These are phyloP conservation scores for Alisma plantagoaquatica DNA, from an alignment of 106 monocot genomes.

Conservation along the genomic window DNA sequence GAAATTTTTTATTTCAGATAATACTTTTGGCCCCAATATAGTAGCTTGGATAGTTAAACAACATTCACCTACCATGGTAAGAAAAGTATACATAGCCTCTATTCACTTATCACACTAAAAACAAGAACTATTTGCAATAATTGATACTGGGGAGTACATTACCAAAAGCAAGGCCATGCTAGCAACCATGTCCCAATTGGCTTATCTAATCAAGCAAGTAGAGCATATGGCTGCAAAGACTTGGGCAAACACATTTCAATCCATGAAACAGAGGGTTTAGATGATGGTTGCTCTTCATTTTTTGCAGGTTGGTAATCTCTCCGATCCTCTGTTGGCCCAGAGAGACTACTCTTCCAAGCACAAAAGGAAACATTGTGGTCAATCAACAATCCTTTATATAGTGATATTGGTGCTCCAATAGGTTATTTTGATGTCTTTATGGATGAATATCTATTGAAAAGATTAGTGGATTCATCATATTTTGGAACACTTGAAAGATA, in stretches of 20 bases:
- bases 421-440: too few species aligned
- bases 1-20: too few species aligned
- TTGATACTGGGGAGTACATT: not conserved
- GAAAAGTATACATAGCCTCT: too few species aligned
- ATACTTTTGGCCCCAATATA: too few species aligned
- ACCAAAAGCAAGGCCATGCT: constrained; percentile 77
- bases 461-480: not conserved
- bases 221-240: constrained; percentile 32
- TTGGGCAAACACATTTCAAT: constrained; percentile 29
- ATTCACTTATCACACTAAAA: too few species aligned
- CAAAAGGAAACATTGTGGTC: not conserved
- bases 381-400: not conserved
- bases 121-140: not conserved
- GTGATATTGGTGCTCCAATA: too few species aligned
- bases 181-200: constrained; percentile 72
- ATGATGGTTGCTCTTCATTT: not conserved
- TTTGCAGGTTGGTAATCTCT: not conserved
- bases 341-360: not conserved
- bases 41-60: too few species aligned
- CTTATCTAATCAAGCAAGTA: constrained; percentile 55
- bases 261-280: constrained; percentile 17
- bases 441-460: not conserved
- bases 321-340: not conserved
- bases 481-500: not conserved
- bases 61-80: too few species aligned